A percentile compares a stretch with the other conserved stretches of the same genome.
These are phyloP conservation scores for Laguncularia racemosa DNA, from an alignment of 345 rosid species.

Conservation along the genomic window DNA sequence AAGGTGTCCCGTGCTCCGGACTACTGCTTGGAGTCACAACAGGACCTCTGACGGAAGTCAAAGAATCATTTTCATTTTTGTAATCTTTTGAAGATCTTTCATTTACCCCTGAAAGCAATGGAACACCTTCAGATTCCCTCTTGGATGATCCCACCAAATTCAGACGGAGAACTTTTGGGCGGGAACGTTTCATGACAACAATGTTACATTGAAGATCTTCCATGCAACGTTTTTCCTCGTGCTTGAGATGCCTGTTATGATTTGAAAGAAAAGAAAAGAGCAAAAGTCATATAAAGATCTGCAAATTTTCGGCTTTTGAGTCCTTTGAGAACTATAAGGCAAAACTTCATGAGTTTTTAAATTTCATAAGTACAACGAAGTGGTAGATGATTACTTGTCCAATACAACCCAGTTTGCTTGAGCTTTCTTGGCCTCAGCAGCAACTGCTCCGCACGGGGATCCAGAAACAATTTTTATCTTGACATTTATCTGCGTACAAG, in stretches of 20 bases:
- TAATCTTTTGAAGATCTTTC: constrained; percentile 36
- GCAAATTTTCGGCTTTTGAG: too few species aligned
- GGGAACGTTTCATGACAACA: constrained; percentile 89
- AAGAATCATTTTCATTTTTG: constrained; percentile 34
- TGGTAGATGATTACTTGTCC: constrained; percentile 62
- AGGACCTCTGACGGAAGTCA: constrained; percentile 55
- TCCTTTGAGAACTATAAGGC: too few species aligned
- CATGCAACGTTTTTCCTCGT: constrained; percentile 83
- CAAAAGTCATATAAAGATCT: not conserved
- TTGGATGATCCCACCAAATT: constrained; percentile 73
- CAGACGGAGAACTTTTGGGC: constrained; percentile 87
- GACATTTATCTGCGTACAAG: constrained; percentile 59
- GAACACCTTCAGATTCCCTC: constrained; percentile 37
- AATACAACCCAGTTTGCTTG: constrained; percentile 89
- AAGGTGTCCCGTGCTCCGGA: constrained; percentile 97
- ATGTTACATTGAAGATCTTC: constrained; percentile 98
- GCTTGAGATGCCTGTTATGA: constrained; percentile 59
- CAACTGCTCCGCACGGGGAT: constrained; percentile 79
- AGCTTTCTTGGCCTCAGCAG: constrained; percentile 69
- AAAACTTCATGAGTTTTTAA: too few species aligned
- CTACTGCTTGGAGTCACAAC: constrained; percentile 87
- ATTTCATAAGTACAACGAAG: not conserved
- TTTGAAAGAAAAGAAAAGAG: not conserved
- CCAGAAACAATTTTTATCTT: constrained; percentile 90
- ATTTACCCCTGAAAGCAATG: constrained; percentile 31